Percentiles rank a stretch among this genome's conserved stretches.
Conservation (phyloP, 257 asterid genomes). For the Penstemon davidsonii region DNA sequence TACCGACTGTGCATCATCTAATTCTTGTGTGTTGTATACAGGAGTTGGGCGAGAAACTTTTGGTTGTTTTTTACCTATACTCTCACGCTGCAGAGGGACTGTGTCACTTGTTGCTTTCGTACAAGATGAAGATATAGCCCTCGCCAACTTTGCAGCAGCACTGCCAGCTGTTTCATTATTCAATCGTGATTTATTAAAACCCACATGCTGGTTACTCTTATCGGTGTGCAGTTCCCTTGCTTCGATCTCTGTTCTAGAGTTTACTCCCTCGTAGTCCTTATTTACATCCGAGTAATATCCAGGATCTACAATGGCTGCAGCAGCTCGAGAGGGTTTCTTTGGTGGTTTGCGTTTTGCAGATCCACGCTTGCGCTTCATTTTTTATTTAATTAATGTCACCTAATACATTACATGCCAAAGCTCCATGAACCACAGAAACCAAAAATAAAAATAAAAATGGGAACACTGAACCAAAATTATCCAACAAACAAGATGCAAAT, state of each 20-base stretch:
- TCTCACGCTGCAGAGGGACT: conserved; percentile 38
- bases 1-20: conserved; percentile 54
- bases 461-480: too few species aligned
- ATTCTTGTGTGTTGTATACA: conserved; percentile 43
- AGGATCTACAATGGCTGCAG: conserved; percentile 22
- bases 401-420: neutral
- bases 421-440: too few species aligned
- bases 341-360: conserved; percentile 35
- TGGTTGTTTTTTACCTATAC: conserved; percentile 39
- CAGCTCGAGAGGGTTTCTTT: conserved; percentile 40
- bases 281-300: conserved; percentile 38
- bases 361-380: conserved; percentile 54
- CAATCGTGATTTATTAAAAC: conserved; percentile 36
- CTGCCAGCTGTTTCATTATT: conserved; percentile 41
- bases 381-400: neutral
- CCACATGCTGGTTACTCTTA: conserved; percentile 40
- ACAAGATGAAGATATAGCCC: conserved; percentile 42
- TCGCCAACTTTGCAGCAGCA: conserved; percentile 47
- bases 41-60: conserved; percentile 30
- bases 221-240: conserved; percentile 35
- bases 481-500: too few species aligned
- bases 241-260: conserved; percentile 39
- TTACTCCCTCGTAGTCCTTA: conserved; percentile 42
- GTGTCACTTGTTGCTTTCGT: conserved; percentile 43
- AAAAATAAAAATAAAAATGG: too few species aligned